Base-by-base conservation (phyloP, 768 basidiomycete genomes). In the Pisolithus orientalis region DNA sequence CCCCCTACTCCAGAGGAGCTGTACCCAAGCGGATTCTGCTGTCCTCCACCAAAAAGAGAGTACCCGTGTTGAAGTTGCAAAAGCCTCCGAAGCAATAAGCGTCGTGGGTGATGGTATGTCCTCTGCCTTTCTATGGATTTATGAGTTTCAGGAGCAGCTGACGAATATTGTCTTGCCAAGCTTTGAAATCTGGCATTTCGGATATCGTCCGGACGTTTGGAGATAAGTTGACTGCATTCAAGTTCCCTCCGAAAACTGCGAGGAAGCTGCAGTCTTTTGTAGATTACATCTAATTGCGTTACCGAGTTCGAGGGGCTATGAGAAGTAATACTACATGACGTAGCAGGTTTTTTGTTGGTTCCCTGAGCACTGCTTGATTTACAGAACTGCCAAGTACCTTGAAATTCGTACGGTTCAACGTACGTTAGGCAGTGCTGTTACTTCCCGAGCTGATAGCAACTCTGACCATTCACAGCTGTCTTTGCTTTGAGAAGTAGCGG, bases 151-250 rank as follows among this genome's bases (percentile, higher is more conserved):
- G 31, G 5, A 39, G 10, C 7, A 17, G 11, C 21, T 47, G 21
- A 28, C 5, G 25, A 9, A 31, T 45, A 3, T 52, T 34, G 17
- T 21, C 25, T 31, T 39, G 6, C 21, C 24, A 29, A 87, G 88
- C 79, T 5, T 59, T 90, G 59, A 86, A 83, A 62, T 80, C 81
- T 46, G 84, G 84, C 2, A 65, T 91, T 10, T 79, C 77, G 32
- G 74, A 80, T 37, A 82, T 92, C 47, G 77, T 80, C 44, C 72
- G 79, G 60, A 89, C 84, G 47, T 92, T 91, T 65, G 85, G 86
- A 5, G 79, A 83, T 57, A 86, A 83, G 62, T 70, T 92, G 42
- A 64, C 75, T 2, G 89, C 87, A 11, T 91, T 89, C 75, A 87
- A 79, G 65, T 88, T 90, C 59, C 82, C 90, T 3, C 80, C 84